phyloP scores from a whole-genome alignment of 1,139 yeast species.

The Kodamaea sp. region DNA sequence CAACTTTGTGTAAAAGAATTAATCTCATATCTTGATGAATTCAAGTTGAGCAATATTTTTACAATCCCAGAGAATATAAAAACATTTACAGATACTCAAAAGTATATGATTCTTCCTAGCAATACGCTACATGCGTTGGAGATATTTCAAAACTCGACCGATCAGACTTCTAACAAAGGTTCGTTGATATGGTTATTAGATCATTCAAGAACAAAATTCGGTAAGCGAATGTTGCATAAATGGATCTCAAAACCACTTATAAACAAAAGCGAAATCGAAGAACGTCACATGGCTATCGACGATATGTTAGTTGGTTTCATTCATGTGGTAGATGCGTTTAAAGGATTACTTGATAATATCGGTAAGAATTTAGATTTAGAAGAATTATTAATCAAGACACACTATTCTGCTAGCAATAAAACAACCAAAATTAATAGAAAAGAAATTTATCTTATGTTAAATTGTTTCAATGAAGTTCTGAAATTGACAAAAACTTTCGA shows the following conservation, averaged over 20 bases:
- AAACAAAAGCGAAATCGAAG: constrained; percentile 47
- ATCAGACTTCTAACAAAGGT: constrained; percentile 51
- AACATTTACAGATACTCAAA: constrained; percentile 45
- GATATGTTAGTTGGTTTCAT: constrained; percentile 47
- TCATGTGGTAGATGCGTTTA: constrained; percentile 52
- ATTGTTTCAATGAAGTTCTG: constrained; percentile 42
- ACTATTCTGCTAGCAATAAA: constrained; percentile 44
- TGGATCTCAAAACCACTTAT: constrained; percentile 80
- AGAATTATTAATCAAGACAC: constrained; percentile 59
- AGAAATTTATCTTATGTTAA: constrained; percentile 61
- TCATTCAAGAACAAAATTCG: constrained; percentile 76
- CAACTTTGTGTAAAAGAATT: constrained; percentile 48
- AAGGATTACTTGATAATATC: constrained; percentile 35
- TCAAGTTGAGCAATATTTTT: constrained; percentile 57
- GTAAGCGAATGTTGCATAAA: constrained; percentile 56
- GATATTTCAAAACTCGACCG: constrained; percentile 63
- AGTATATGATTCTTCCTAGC: constrained; percentile 65
- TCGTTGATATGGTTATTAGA: constrained; percentile 76
- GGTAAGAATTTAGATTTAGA: constrained; percentile 55
- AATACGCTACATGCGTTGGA: constrained; percentile 70
- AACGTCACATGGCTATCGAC: constrained; percentile 61
- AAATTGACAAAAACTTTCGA: constrained; percentile 26
- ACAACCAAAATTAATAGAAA: constrained; percentile 54
- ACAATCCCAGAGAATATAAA: constrained; percentile 48
- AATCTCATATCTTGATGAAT: constrained; percentile 56